Evolutionary conservation across 2,329 filamentous ascomycete genomes (phyloP), one percentile per base, ranked within the genome.

Genomic region (Claviceps lovelessii): DNA sequence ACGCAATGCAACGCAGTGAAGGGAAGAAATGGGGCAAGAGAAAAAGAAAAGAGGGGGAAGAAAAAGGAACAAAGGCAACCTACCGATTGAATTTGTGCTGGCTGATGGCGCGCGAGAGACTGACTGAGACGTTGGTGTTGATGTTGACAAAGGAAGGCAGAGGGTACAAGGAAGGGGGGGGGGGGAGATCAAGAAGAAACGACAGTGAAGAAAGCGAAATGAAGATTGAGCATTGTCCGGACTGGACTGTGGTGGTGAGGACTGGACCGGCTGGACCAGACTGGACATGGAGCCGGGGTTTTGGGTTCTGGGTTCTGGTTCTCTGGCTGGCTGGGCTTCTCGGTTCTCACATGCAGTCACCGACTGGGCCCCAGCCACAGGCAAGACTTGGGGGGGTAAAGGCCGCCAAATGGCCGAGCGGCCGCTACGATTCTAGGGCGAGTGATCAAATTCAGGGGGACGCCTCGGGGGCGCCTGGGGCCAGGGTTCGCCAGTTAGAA

Each of bases 31-130:
- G 11, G 4, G 23, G 15, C 23, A 23, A 23, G 23, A 23, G 23
- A 23, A 23, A 23, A 48, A 8, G 28, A 28, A n/a, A 35, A 9
- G 13, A 6, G 33, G 13, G 11, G 44, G 19, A 46, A 44, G 23
- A 37, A 15, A 33, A n/a, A 47, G 42, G 29, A 7, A 19, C 1
- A n/a, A 31, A 6, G 19, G 35, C 52, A 17, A 55, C 54, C 53
- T 55, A 55, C 54, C 51, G 54, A 55, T 46, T 51, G 51, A 33
- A 41, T 48, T 19, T 8, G 17, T n/a, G 29, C 51, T 31, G 46
- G 31, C 46, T 23, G 41, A 42, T 31, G 39, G 51, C 54, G 54
- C 37, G 41, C 54, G 41, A 35, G 37, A 53, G 39, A 49, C 42
- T 42, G 52, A n/a, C 31, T 15, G 13, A 2, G 31, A 19, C 31